Percentiles rank a stretch among this genome's conserved stretches.
phyloP scores from a whole-genome alignment of 306 rosid genomes.

The Mimosa bimucronata region DNA sequence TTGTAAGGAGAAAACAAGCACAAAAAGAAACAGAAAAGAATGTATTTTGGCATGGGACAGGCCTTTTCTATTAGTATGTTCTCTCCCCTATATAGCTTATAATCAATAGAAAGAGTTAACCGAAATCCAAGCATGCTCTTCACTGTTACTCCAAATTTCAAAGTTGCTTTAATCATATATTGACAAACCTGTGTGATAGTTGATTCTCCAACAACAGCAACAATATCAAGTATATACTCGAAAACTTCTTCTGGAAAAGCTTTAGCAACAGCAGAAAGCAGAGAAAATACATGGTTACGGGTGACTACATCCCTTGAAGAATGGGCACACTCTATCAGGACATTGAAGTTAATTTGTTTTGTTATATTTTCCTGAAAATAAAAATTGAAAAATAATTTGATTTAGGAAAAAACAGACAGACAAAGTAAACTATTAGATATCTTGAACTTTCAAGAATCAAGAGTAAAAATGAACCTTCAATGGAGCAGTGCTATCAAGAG shows the following conservation, averaged over 20 bases:
- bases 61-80: background rate
- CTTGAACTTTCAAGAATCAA: background rate
- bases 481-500: too few species aligned
- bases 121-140: conserved; percentile 9
- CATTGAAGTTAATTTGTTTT: conserved; percentile 52
- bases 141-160: conserved; percentile 5
- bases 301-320: conserved; percentile 61
- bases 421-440: background rate
- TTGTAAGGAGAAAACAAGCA: background rate
- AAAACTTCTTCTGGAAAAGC: conserved; percentile 61
- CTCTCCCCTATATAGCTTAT: background rate
- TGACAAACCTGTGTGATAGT: conserved; percentile 73
- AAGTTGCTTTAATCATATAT: conserved; percentile 28
- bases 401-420: conserved; percentile 22
- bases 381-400: conserved; percentile 4
- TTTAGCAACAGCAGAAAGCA: conserved; percentile 65
- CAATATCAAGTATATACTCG: too few species aligned
- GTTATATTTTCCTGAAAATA: conserved; percentile 53
- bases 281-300: conserved; percentile 72
- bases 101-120: background rate
- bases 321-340: conserved; percentile 73
- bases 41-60: background rate
- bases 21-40: too few species aligned
- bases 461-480: conserved; percentile 46
- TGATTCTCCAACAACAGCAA: conserved; percentile 73